Percentiles rank a stretch among this genome's conserved stretches.
phyloP scores from a whole-genome alignment of 345 rosid species.

The Dipteronia dyeriana region DNA sequence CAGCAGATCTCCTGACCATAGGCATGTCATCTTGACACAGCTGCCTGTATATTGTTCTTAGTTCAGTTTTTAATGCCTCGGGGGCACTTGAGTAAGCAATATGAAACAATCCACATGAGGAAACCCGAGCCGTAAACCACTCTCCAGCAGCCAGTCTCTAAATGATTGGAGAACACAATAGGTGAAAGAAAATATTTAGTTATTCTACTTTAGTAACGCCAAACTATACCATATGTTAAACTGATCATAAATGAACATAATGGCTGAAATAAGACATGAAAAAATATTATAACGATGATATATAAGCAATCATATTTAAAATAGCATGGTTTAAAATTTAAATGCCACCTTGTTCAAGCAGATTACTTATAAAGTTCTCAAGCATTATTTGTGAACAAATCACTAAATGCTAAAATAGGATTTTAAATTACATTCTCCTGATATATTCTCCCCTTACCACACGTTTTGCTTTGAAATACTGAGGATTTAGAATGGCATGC shows the following conservation, averaged over 20 bases:
- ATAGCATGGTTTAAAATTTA: background rate
- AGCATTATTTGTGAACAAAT: background rate
- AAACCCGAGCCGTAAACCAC: constrained; percentile 85
- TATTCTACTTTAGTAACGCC: constrained; percentile 3
- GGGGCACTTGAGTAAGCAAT: constrained; percentile 77
- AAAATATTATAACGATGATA: background rate
- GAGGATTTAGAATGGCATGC: background rate
- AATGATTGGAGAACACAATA: constrained; percentile 13
- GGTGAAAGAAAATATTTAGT: background rate
- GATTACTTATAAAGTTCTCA: background rate
- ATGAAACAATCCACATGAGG: constrained; percentile 79
- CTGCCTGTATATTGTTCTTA: constrained; percentile 60
- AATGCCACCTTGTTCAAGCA: background rate
- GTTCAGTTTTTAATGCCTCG: constrained; percentile 57
- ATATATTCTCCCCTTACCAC: background rate
- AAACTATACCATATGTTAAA: background rate
- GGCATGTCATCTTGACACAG: constrained; percentile 91
- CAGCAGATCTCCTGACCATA: constrained; percentile 89
- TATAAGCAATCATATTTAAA: background rate
- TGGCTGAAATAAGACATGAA: background rate
- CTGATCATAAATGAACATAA: background rate
- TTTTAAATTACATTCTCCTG: background rate
- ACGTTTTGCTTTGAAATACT: background rate
- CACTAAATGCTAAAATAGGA: background rate
- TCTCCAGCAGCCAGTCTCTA: constrained; percentile 83